phyloP scores from a whole-genome alignment of 805 yeast genomes.

The Millerago galiae region DNA sequence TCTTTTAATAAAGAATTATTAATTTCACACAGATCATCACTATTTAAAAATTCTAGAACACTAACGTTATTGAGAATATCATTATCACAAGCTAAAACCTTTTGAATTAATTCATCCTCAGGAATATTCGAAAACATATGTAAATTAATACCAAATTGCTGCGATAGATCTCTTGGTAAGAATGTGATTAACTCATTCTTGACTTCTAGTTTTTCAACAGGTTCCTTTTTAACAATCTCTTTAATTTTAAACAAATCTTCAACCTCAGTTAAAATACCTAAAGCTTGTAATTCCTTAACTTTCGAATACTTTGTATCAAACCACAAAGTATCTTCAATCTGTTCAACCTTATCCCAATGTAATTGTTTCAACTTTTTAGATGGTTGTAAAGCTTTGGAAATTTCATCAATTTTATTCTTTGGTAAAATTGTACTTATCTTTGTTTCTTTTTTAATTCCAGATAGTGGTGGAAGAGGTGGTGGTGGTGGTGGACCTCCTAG shows the following conservation, averaged over 20 bases:
- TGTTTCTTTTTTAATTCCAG: background rate
- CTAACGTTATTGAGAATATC: slow-evolving; percentile 46
- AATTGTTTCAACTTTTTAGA: slow-evolving; percentile 63
- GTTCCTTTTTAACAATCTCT: slow-evolving; percentile 27
- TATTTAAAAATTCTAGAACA: slow-evolving; percentile 63
- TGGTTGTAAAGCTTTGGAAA: slow-evolving; percentile 25
- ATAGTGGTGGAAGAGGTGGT: slow-evolving; percentile 12
- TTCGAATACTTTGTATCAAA: slow-evolving; percentile 37
- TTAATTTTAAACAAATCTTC: slow-evolving; percentile 50
- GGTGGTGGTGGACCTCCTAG: background rate
- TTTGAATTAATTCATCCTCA: slow-evolving; percentile 48
- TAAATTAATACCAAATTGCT: slow-evolving; percentile 73
- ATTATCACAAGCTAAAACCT: slow-evolving; percentile 55
- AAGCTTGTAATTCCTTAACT: slow-evolving; percentile 43
- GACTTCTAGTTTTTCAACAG: slow-evolving; percentile 31
- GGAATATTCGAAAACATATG: slow-evolving; percentile 50
- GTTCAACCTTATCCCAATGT: slow-evolving; percentile 75
- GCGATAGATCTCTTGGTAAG: slow-evolving; percentile 65
- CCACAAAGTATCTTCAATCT: slow-evolving; percentile 61
- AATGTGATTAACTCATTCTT: slow-evolving; percentile 45
- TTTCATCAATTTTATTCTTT: slow-evolving; percentile 8
- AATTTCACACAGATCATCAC: slow-evolving; percentile 56
- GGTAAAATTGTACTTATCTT: background rate
- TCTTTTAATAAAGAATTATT: slow-evolving; percentile 48
- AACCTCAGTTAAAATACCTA: slow-evolving; percentile 61